Percentiles rank a stretch among this genome's conserved stretches.
Conservation (phyloP, 352 stramenopile species). For the Thraustochytrium sp. region DNA sequence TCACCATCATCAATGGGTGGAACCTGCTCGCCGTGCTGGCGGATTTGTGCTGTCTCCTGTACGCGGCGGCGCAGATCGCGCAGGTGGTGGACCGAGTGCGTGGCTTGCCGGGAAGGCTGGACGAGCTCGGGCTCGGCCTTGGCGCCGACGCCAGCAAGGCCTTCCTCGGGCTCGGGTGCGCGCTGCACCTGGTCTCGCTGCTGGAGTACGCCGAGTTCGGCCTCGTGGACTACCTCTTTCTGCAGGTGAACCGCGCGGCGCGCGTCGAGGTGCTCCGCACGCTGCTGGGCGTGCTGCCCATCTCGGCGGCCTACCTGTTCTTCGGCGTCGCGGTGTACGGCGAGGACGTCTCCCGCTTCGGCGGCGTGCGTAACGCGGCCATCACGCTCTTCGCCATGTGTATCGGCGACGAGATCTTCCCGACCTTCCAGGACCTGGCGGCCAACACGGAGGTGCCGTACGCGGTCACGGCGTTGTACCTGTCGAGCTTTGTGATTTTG, state of each 20-base stretch:
- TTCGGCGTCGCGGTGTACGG: constrained; percentile 17
- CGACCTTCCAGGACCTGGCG: constrained; percentile 25
- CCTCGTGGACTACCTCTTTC: constrained; percentile 19
- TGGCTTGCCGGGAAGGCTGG: neutral
- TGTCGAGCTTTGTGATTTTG: neutral
- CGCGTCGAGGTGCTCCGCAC: constrained; percentile 2
- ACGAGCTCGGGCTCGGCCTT: neutral
- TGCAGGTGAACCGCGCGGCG: constrained; percentile 25
- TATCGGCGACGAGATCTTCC: constrained; percentile 27
- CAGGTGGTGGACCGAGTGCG: neutral
- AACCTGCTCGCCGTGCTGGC: constrained; percentile 17
- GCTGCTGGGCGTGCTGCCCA: constrained; percentile 2
- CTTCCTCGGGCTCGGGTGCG: constrained; percentile 16
- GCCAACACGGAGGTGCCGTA: neutral
- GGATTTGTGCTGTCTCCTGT: neutral
- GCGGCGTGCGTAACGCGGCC: constrained; percentile 17
- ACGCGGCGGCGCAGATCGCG: neutral
- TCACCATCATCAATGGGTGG: constrained; percentile 43
- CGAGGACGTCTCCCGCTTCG: constrained; percentile 17
- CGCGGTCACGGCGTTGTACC: neutral
- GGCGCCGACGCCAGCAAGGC: neutral
- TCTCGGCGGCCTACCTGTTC: constrained; percentile 16
- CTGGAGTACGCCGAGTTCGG: constrained; percentile 42
- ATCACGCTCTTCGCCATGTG: constrained; percentile 22
- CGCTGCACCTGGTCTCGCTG: constrained; percentile 18